Evolutionary conservation across 495 filamentous ascomycete species (phyloP), one percentile per base, ranked within the genome.

Genomic region (Xanthoparmelia taractica): DNA sequence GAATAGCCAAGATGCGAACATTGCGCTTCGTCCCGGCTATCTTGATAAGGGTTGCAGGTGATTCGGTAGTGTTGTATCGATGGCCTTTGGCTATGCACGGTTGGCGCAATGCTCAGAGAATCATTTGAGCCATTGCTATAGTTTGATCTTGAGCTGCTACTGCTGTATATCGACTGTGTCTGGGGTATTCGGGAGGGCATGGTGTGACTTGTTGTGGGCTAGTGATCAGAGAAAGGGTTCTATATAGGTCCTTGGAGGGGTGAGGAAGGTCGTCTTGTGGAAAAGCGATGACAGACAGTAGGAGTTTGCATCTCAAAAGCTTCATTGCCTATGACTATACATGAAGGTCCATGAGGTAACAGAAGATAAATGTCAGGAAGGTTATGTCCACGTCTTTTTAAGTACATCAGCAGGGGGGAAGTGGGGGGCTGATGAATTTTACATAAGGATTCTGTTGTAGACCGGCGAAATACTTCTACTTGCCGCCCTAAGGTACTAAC

Each of bases 71-170:
- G 72, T 65, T 85, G 80, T 58, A 74, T 66, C 8, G 81, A 79
- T 25, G 79, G 77, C 33, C 75, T 73, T 23, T 80, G 76, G 69
- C 85, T 88, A 70, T 85, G 77, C 56, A 84, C 77, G 13, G 88
- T 91, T 36, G 86, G 83, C 18, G 81, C 82, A 8, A 87, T 92
- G 66, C 86, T 88, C 71, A 79, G 78, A 20, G 89, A 89, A 15
- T 74, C 79, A 64, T 83, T 80, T 34, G 87, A 89, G 62, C 78
- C 79, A 63, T 85, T 77, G 67, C 85, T 88, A 63, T 81, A 79
- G 58, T 82, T 82, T 38, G 82, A 85, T 66, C 79, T 82, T 41
- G 80, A 81, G 66, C 83, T 86, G 67, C 80, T 60, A 25, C 63
- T 63, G 45, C 64, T 61, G n/a, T 60, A 52, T 37, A 29, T 62